Conservation (phyloP, 2,329 filamentous ascomycete genomes). For the Zymoseptoria ardabiliae region DNA sequence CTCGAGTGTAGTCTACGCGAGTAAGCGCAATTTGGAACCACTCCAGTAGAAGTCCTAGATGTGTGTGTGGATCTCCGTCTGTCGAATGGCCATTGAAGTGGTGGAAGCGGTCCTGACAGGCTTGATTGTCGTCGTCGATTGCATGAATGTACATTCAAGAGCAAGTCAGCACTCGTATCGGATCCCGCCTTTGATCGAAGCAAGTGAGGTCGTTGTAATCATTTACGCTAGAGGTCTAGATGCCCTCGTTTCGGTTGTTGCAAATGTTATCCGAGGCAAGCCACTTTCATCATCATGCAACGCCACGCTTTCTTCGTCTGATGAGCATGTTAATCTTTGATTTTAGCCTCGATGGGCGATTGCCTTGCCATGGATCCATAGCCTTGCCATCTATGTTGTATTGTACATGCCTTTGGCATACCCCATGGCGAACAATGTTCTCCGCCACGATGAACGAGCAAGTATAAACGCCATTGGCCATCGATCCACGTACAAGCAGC, state of each 20-base stretch:
- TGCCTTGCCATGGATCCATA: too few species aligned
- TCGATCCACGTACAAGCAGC: too few species aligned
- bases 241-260: background rate
- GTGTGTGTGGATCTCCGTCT: background rate
- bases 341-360: too few species aligned
- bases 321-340: background rate
- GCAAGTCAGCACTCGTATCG: background rate
- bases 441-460: too few species aligned
- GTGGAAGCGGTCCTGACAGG: background rate
- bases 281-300: background rate
- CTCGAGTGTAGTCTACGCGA: background rate
- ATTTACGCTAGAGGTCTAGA: background rate
- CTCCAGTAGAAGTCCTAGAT: background rate
- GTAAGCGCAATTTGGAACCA: background rate
- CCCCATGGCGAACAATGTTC: too few species aligned
- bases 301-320: background rate
- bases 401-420: too few species aligned
- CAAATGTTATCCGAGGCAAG: background rate
- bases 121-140: background rate
- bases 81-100: background rate
- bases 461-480: too few species aligned
- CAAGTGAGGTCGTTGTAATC: background rate
- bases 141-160: background rate
- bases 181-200: background rate
- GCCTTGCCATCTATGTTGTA: too few species aligned